Evolutionary conservation across 2,329 filamentous ascomycete species (phyloP), one percentile per base, ranked within the genome.

Genomic region (Hymenoscyphus salicellus): DNA sequence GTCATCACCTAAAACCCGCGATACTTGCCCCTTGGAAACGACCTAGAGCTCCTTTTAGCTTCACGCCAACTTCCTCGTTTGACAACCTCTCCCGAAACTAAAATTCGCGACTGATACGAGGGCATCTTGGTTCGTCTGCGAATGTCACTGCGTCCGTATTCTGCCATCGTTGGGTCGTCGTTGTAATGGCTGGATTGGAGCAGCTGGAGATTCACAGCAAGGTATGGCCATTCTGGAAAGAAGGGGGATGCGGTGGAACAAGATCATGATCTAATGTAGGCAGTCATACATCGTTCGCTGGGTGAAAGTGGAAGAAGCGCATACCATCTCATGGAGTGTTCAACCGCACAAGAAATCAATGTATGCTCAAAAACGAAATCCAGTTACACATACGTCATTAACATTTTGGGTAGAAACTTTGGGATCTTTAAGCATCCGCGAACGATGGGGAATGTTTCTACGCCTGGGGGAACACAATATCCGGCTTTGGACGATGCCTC

Each of bases 281-380:
- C 66, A 98, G 95, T 97, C 93, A 69, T 99, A 99, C 80, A 93
- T 99, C 72, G 92, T 99, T 64, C 92, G 95, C 75, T 99, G 95
- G 94, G 91, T 97, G 72, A 90, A 92, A 76, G 94, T 97, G 71
- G 89, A 93, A 63, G 89, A 92, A 69, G 90, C 90, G 62, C 89
- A 97, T 77, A 97, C 93, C 60, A 93, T 99, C 72, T 97, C 93
- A 17, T 99, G 95, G 95, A 97, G 92, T 74, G 87, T 99, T 46
- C 93, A 98, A 76, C 95, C 95, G 55, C 93, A 98, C 78, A 98
- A 96, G 81, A 98, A 97, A 80, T 97, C 94, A 65, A 90, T 99
- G 87, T 89, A 79, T 73, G 80, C 38, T 60, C 28, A 23, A n/a
- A 56, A 32, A 58, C 33, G 56, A 55, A 61, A 49, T 30, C n/a